A percentile compares a stretch with the other conserved stretches of the same genome.
These are phyloP conservation scores for Pythium aristosporum DNA, from an alignment of 352 stramenopile species.

Conservation along the genomic window DNA sequence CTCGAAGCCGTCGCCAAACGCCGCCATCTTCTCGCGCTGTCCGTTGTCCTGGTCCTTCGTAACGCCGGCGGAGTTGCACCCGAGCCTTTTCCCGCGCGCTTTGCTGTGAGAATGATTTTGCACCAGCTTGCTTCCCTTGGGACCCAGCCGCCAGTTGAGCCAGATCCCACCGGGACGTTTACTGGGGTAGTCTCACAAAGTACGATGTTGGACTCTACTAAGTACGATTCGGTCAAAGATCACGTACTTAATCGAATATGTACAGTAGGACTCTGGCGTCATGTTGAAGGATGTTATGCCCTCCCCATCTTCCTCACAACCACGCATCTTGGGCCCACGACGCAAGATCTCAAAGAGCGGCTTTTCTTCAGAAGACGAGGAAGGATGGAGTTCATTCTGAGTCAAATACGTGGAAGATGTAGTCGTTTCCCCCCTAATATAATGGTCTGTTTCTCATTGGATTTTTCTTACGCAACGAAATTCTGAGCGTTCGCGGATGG, in stretches of 20 bases:
- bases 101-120: not conserved
- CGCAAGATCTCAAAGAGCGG: not conserved
- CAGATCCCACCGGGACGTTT: conserved; percentile 1
- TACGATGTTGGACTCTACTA: conserved; percentile 22
- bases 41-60: not conserved
- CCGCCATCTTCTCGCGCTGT: conserved; percentile 21
- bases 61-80: no score
- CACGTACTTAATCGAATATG: not conserved
- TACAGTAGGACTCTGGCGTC: conserved; percentile 1
- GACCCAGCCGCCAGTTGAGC: conserved; percentile 23
- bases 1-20: conserved; percentile 63
- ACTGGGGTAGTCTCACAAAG: conserved; percentile 21
- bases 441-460: conserved; percentile 17
- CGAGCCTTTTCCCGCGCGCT: conserved; percentile 12
- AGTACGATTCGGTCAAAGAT: conserved; percentile 5
- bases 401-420: conserved; percentile 13
- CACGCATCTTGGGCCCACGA: not conserved
- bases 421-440: conserved; percentile 12
- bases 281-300: conserved; percentile 15
- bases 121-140: not conserved
- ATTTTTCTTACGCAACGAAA: not conserved
- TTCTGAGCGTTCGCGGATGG: not conserved
- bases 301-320: not conserved
- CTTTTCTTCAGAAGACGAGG: not conserved
- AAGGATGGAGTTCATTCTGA: not conserved